Conservation (phyloP, 225 moss, liverwort and hornwort species). For the Climacium dendroides region DNA sequence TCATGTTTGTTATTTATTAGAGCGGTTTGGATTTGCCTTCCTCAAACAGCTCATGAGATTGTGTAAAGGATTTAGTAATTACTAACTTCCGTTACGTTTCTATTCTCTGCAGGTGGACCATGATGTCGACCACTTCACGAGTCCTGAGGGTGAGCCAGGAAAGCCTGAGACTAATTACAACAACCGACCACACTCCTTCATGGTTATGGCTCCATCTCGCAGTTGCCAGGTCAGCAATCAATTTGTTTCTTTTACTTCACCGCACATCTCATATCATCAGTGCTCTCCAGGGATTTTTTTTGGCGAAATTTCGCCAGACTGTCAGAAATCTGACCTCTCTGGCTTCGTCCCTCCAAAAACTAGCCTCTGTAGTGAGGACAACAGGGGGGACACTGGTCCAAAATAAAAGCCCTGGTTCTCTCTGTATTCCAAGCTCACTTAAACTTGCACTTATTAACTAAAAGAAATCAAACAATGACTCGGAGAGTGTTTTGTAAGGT, state of each 20-base stretch:
- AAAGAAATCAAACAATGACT: not conserved
- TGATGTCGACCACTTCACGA: slow-evolving; percentile 67
- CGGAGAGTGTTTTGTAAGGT: not conserved
- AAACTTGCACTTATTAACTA: not conserved
- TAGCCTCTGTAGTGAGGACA: too few relatives aligned
- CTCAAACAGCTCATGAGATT: not conserved
- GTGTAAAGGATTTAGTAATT: not conserved
- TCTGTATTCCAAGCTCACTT: not conserved
- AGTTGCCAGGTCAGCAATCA: slow-evolving; percentile 52
- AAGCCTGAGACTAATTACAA: slow-evolving; percentile 66
- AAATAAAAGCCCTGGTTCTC: too few relatives aligned
- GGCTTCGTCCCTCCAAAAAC: too few relatives aligned
- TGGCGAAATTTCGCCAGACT: too few relatives aligned
- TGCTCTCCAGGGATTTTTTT: too few relatives aligned
- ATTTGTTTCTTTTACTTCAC: not conserved
- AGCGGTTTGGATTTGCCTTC: not conserved
- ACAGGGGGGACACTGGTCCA: too few relatives aligned
- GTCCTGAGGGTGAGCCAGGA: slow-evolving; percentile 67
- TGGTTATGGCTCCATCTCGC: slow-evolving; percentile 66
- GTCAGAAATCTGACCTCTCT: too few relatives aligned
- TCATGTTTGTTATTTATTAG: not conserved
- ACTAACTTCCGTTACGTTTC: not conserved
- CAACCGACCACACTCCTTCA: slow-evolving; percentile 78
- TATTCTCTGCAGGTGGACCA: slow-evolving; percentile 50
- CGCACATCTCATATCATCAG: not conserved